phyloP scores from a whole-genome alignment of 2,329 filamentous ascomycete genomes.

The Cryphonectria radicalis region DNA sequence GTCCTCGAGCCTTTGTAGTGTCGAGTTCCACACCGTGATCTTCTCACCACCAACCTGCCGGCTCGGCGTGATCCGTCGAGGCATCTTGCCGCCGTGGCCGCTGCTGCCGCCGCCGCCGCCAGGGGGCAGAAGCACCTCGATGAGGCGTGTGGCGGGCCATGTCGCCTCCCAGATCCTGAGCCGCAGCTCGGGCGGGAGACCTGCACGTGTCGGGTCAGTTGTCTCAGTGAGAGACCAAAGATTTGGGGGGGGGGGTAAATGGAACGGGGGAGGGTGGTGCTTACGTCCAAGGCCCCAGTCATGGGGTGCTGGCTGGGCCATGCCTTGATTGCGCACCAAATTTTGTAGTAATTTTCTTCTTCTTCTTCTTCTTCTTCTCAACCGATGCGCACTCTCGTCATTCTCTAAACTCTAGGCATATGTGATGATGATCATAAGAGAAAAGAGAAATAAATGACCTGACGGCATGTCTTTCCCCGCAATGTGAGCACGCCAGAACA shows the following conservation, averaged over 20 bases:
- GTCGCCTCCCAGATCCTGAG: slow-evolving; percentile 29
- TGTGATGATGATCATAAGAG: neutral
- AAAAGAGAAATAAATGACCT: neutral
- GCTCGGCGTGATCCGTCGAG: slow-evolving; percentile 27
- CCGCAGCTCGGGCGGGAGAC: slow-evolving; percentile 27
- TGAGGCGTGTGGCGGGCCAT: slow-evolving; percentile 26
- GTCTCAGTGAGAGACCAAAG: neutral
- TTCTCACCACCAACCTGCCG: slow-evolving; percentile 27
- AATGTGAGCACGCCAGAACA: slow-evolving; percentile 10
- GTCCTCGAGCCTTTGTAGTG: slow-evolving; percentile 13
- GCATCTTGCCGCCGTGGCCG: neutral
- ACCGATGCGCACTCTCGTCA: neutral
- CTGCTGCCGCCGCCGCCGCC: slow-evolving; percentile 4
- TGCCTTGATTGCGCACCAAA: neutral
- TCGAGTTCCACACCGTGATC: slow-evolving; percentile 26
- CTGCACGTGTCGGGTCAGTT: slow-evolving; percentile 1
- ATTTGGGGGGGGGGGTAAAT: neutral
- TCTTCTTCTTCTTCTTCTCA: too few species aligned
- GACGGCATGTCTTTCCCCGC: slow-evolving; percentile 9
- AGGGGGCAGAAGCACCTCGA: slow-evolving; percentile 26
- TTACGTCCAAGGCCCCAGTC: slow-evolving; percentile 22
- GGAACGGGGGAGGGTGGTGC: slow-evolving; percentile 3
- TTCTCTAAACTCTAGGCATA: neutral
- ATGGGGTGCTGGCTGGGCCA: slow-evolving; percentile 13
- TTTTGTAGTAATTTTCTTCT: neutral